Evolutionary conservation across 2,329 filamentous ascomycete genomes (phyloP), one percentile per base, ranked within the genome.

Genomic region (Phialophora macrospora): DNA sequence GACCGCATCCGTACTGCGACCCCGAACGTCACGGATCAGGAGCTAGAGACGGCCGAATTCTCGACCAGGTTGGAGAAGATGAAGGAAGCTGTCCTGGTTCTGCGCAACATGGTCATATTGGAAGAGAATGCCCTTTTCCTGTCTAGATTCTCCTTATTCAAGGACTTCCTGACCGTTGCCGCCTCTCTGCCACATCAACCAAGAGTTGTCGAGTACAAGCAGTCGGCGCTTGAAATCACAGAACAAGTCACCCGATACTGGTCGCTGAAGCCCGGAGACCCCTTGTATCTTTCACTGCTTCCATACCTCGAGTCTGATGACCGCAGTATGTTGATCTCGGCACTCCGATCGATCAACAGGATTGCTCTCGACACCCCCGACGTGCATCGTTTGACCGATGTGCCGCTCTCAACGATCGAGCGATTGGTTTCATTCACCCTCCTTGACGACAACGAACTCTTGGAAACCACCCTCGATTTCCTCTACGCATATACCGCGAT

Each of bases 81-180:
- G 68, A 94, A 90, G 26, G 93, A 98, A 77, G 93, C 95, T 1
- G 88, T 90, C 22, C 81, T 98, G 55, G 93, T 96, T 20, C 83
- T 98, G 51, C 88, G 95, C 59, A 99, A 99, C 76, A 97, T 99
- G 93, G 89, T 93, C n/a, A 91, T 96, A 77, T 82, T 97, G 22
- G 87, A 89, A 24, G 93, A 97, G 68, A 99, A 99, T 74, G 94
- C 94, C 0, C 80, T 85, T 26, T 95, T 93, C 75, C 85, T 96
- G 73, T 86, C 92, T 4, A 87, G 90, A 26, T 88, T 94, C 66
- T 86, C 86, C 17, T 84, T 92, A 0, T 81, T 96, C 46, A 89
- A 90, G 74, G 93, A 97, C 73, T 85, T 96, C 57, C 82, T 98
- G 63, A 91, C 91, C 74, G 91, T 98, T 68, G 83, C 92, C 26